Conservation (phyloP, 208 protist genomes). For the Naegleria gruberi region DNA sequence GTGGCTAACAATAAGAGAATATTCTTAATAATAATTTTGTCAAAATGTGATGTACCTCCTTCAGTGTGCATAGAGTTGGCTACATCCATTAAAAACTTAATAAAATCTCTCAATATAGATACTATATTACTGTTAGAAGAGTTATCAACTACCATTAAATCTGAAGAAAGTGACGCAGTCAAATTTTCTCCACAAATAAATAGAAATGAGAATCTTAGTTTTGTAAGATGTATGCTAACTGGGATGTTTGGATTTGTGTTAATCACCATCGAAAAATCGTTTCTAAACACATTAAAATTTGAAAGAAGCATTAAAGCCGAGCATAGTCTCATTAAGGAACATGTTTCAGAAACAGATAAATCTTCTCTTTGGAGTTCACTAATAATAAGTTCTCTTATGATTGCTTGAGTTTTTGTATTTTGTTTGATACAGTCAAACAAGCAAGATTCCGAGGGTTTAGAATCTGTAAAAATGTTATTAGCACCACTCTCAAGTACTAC, state of each 20-base stretch:
- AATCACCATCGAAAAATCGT: neutral
- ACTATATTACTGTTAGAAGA: neutral
- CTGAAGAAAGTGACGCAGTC: neutral
- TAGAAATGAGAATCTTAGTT: neutral
- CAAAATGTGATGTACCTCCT: neutral
- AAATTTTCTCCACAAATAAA: constrained; percentile 6
- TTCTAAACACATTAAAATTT: neutral
- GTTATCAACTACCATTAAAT: neutral
- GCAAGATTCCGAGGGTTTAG: neutral
- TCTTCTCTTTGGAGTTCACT: neutral
- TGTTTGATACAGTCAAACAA: neutral
- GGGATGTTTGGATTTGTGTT: neutral
- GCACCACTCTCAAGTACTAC: neutral
- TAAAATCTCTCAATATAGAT: neutral
- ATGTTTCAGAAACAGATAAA: neutral
- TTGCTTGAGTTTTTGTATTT: neutral
- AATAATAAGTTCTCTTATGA: neutral
- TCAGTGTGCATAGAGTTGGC: neutral
- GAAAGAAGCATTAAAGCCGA: neutral
- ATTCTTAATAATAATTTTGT: neutral
- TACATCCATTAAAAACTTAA: neutral
- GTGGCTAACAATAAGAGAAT: neutral
- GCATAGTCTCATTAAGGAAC: neutral
- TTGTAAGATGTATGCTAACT: neutral
- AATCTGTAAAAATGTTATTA: neutral